Base-by-base conservation (phyloP, 169 alveolate genomes). In the Eimeria necatrix region DNA sequence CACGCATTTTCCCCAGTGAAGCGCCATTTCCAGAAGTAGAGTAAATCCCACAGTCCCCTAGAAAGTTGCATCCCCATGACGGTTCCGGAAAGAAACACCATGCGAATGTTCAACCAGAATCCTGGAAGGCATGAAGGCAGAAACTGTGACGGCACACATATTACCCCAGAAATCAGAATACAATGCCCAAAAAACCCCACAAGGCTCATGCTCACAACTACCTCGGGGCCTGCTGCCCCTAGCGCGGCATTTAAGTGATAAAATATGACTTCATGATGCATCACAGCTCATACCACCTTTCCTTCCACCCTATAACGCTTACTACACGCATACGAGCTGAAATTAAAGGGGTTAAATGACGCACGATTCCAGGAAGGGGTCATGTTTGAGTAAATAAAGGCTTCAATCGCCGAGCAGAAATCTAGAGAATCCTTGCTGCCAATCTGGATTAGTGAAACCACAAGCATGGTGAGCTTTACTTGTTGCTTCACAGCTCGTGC, bases 91-190 rank as follows among this genome's bases (percentile, higher is more conserved):
- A 68, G 80, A 24, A 68, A 68, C 7, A 68, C 80, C 80, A 68
- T 68, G n/a, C 80, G 80, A 68, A 68, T 68, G 80, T 68, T 68
- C 32, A 68, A 48, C 80, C 80, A 68, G 80, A 68, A 68, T 9
- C 80, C 80, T 68, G 80, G 14, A 32, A 32, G 41, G 41, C 41
- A 32, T 32, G 41, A 32, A 32, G 2, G 41, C 41, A 32, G 41
- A 32, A 32, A 32, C 41, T 32, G 41, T 32, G 41, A 32, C 41
- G 41, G 2, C 41, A 32, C 41, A 32, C 41, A 32, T 32, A 32
- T 32, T 32, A 32, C 41, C 41, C 41, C 41, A 32, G 41, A 32
- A 32, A 32, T 32, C 41, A 32, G 41, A 32, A 32, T 32, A 32
- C 41, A 32, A 32, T 2, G 41, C 41, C 41, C 41, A 32, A 32